Evolutionary conservation across 2,329 filamentous ascomycete genomes (phyloP).

Genomic region (Xylariaceae sp.): DNA sequence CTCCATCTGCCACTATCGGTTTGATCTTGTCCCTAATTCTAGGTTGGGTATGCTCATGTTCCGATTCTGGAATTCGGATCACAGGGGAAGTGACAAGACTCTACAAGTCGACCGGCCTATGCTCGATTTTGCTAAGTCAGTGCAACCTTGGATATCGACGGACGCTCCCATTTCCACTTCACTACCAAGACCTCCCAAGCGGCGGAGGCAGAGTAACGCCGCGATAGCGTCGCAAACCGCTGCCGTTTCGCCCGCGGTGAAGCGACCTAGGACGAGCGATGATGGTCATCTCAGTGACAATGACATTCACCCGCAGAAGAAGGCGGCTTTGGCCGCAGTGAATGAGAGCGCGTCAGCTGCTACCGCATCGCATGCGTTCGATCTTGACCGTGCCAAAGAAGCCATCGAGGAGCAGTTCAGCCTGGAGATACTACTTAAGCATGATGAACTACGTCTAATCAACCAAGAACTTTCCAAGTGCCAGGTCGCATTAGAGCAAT

Average conservation of each 20-base stretch:
- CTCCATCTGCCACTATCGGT: constrained; percentile 14
- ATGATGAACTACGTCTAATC: constrained; percentile 90
- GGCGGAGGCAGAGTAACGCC: constrained; percentile 41
- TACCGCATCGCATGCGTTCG: constrained; percentile 12
- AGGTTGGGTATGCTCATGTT: constrained; percentile 61
- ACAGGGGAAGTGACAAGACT: constrained; percentile 61
- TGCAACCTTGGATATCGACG: constrained; percentile 42
- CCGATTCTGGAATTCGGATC: constrained; percentile 65
- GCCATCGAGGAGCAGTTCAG: constrained; percentile 86
- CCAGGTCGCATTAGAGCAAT: constrained; percentile 89
- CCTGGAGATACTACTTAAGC: constrained; percentile 90
- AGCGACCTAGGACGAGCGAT: constrained; percentile 51
- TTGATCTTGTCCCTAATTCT: constrained; percentile 29
- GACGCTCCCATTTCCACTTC: constrained; percentile 32
- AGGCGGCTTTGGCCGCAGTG: constrained; percentile 34
- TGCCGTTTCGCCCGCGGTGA: constrained; percentile 42
- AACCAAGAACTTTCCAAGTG: constrained; percentile 97
- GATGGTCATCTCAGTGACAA: constrained; percentile 32
- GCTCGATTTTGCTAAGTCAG: constrained; percentile 43
- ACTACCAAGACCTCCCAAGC: constrained; percentile 39
- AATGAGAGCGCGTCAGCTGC: constrained; percentile 20
- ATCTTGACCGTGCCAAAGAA: constrained; percentile 66
- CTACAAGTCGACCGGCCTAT: constrained; percentile 51
- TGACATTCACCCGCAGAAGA: constrained; percentile 40
- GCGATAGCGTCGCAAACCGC: constrained; percentile 40